Base-by-base conservation (phyloP, 2,329 filamentous ascomycete species). In the Penicillium sp. region DNA sequence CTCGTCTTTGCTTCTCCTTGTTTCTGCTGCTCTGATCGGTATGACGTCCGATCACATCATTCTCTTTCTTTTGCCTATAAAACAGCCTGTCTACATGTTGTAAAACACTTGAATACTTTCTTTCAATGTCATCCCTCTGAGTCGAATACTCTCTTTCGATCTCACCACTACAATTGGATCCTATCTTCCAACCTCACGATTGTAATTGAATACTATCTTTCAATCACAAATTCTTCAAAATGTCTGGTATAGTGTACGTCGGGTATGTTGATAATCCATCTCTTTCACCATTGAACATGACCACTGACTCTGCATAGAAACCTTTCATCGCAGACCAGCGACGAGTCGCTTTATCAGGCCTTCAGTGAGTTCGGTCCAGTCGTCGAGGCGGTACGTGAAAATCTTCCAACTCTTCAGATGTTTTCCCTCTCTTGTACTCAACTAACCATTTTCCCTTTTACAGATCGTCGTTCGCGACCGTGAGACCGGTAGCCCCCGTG, bases 241-340 rank as follows among this genome's bases (percentile, higher is more conserved):
- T 55, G 50, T 50, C 53, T 31, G 54, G 54, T 36, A 46, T n/a
- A n/a, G n/a, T 56, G 45, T 56, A 52, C 47, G 45, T 56, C 29
- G 51, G 54, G 54, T 56, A 33, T 35, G 54, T 50, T 29, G 14
- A 33, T 14, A 35, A 22, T 34, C 6, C 7, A n/a, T n/a, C n/a
- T n/a, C n/a, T 8, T 14, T 25, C 18, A 13, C 13, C n/a, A n/a
- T 37, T 22, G 19, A 14, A 12, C 9, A 14, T 3, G 22, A 25
- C 5, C 27, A 35, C 46, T 48, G 40, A 48, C n/a, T n/a, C 27
- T 25, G 2, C 12, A 35, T 33, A 56, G 54, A 31, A 52, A 52
- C 47, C 52, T 56, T 8, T 45, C 54, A 38, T 56, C 51, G 54
- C 28, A 27, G 46, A 56, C 54, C 41, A 41, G 11, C 30, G 39